These are phyloP conservation scores for Glebionis coronaria DNA, from an alignment of 129 eudicot species.

Conservation along the genomic window DNA sequence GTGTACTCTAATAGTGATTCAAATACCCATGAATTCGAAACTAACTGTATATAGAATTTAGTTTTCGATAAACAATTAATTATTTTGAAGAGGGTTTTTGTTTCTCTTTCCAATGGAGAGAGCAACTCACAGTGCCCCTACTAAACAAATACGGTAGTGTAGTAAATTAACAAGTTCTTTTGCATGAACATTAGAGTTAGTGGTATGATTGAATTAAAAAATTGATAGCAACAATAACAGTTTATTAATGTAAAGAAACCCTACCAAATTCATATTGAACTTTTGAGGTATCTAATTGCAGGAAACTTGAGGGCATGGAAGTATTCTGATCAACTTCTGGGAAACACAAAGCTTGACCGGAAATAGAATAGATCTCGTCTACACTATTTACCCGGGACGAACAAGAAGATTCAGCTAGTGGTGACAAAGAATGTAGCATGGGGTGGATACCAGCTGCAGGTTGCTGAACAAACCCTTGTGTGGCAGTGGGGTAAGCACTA, in stretches of 20 bases:
- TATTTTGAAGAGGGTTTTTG: slow-evolving; percentile 1
- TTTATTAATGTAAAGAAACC: slow-evolving; percentile 14
- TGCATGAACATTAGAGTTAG: background rate
- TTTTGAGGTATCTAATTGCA: slow-evolving; percentile 34
- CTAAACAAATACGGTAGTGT: background rate
- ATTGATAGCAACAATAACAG: background rate
- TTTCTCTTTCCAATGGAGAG: background rate
- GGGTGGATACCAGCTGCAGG: slow-evolving; percentile 16
- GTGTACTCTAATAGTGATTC: too few relatives aligned
- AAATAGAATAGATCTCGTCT: slow-evolving; percentile 19
- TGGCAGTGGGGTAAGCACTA: slow-evolving; percentile 6
- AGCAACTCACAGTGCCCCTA: background rate
- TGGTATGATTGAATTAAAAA: background rate
- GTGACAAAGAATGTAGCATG: slow-evolving; percentile 12
- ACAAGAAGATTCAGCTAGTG: slow-evolving; percentile 32
- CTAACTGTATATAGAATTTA: too few relatives aligned
- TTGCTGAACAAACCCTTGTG: slow-evolving; percentile 19
- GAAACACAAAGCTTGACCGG: slow-evolving; percentile 29
- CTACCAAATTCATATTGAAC: slow-evolving; percentile 52
- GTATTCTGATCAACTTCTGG: slow-evolving; percentile 32
- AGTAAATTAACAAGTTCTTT: background rate
- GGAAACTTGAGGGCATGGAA: slow-evolving; percentile 31
- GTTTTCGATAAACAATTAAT: background rate
- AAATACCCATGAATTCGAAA: too few relatives aligned
- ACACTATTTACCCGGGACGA: slow-evolving; percentile 20